Evolutionary conservation across 2,329 filamentous ascomycete species (phyloP), one percentile per base, ranked within the genome.

Genomic region (Neonectria hederae): DNA sequence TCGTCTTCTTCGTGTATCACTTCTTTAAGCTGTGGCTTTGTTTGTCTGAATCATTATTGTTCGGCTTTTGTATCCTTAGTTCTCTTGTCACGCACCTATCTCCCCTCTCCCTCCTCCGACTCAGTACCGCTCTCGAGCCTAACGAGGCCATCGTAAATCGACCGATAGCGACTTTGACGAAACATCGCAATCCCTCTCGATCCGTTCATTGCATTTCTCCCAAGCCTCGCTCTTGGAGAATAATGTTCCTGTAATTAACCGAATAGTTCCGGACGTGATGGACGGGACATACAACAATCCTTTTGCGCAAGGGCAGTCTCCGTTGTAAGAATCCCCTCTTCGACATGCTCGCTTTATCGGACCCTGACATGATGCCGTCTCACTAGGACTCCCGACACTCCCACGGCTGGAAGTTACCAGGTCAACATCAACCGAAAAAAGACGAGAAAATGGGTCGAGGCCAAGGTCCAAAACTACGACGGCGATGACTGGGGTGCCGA

Each of bases 361-460:
- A 40, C 26, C 40, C 38, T 73, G 62, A 75, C 59, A 42, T 21
- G 19, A 11, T 17, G 38, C 5, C 19, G 49, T 28, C 10, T 42
- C 40, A 58, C 22, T 49, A 78, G 76, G 67, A 73, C 75, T 42
- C 74, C 77, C 9, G 69, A 74, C 43, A 73, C 77, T n/a, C 73
- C 76, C 17, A 69, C 76, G 21, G 74, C 70, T 58, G 76, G 72
- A 62, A 74, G 79, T 26, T 97, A 94, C 80, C 91, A 92, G 77
- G 88, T 93, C 55, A 97, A 97, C 77, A 90, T 97, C 53, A 95
- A 92, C 80, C 90, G 95, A 66, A 87, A 89, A 60, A 97, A 97
- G 82, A 97, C 94, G 59, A 92, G 90, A 80, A 97, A 97, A 86
- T 98, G 95, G 95, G 91, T 95, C 40, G 91, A 97, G 74, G 95